Base-by-base conservation (phyloP, 1,139 yeast species). In the Taphrina pruni region DNA sequence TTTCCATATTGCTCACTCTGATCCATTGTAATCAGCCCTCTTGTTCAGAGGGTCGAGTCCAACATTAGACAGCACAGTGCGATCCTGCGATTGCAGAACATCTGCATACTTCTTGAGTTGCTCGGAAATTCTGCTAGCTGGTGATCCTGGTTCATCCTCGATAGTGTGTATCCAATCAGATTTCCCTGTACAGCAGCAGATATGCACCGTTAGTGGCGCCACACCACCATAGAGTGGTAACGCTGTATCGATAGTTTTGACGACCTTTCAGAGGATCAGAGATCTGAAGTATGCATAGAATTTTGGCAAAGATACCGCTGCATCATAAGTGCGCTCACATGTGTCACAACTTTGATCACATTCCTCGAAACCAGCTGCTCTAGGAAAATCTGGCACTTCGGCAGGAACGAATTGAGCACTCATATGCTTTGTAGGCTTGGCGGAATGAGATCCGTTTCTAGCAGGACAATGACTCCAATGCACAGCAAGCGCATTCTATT, bases 341-440 rank as follows among this genome's bases (percentile, higher is more conserved):
- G 61, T 35, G 38, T 36, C 56, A 50, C 67, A 64, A 36, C n/a
- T 55, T n/a, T 26, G 14, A 32, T 58, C 41, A 26, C 67, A 64
- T 20, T n/a, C 48, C 12, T n/a, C 61, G 12, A 20, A 32, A 9
- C 50, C 52, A 12, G 26, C 32, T n/a, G 58, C 61, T n/a, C 38
- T 11, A n/a, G 67, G 67, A 46, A 64, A 64, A 21, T 54, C 67
- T 20, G 67, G 67, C 39, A 64, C 67, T n/a, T 51, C 41, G 6
- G 67, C 67, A 35, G 67, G 67, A 17, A 46, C 32, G 36, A 54
- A 64, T 50, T 50, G 32, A 21, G 36, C 6, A 21, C 36, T 11
- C 54, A 38, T 45, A 45, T 6, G 8, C 14, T 39, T 11, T 39
- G 7, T 9, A 39, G 6, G 2, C 14, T 9, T 39, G 43, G 43